Conservation (phyloP, 2,329 filamentous ascomycete species). For the Ceratocystiopsis brevicomis region DNA sequence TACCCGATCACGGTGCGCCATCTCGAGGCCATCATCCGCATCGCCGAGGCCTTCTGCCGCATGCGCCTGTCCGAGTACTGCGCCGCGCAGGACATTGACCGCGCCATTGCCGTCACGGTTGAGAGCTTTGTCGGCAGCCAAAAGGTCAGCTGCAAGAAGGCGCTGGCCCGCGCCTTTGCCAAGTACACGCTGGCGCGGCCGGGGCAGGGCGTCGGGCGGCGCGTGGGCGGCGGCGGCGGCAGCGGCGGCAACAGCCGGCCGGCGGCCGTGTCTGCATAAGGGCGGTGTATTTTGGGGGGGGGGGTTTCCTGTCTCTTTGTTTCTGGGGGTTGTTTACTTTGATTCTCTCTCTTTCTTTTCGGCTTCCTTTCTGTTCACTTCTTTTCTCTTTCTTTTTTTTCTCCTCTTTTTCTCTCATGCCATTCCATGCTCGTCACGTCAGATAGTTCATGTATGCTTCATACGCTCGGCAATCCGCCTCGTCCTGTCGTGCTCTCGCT, state of each 20-base stretch:
- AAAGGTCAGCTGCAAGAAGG: conserved; percentile 96
- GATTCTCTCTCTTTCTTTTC: not conserved
- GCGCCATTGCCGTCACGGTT: conserved; percentile 89
- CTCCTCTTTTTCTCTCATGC: not conserved
- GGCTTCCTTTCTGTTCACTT: not conserved
- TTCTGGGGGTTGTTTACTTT: not conserved
- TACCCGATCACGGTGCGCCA: conserved; percentile 98
- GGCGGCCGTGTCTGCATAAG: not conserved
- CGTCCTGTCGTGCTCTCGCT: no score
- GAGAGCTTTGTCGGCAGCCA: conserved; percentile 92
- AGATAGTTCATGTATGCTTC: no score
- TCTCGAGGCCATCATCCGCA: conserved; percentile 92
- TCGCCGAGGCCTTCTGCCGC: conserved; percentile 83
- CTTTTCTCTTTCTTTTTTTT: not conserved
- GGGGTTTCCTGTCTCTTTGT: not conserved
- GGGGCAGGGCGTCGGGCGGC: conserved; percentile 15
- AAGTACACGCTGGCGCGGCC: conserved; percentile 59
- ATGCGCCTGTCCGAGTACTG: conserved; percentile 98
- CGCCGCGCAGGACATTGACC: conserved; percentile 75
- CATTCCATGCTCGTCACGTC: no score
- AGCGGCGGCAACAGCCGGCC: no score
- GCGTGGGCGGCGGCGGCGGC: not conserved
- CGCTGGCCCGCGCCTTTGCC: conserved; percentile 79
- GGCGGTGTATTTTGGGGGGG: not conserved
- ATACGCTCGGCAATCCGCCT: no score